A percentile compares a stretch with the other conserved stretches of the same genome.
Conservation (phyloP, 1,139 yeast genomes). For the Kodamaea sp. region DNA sequence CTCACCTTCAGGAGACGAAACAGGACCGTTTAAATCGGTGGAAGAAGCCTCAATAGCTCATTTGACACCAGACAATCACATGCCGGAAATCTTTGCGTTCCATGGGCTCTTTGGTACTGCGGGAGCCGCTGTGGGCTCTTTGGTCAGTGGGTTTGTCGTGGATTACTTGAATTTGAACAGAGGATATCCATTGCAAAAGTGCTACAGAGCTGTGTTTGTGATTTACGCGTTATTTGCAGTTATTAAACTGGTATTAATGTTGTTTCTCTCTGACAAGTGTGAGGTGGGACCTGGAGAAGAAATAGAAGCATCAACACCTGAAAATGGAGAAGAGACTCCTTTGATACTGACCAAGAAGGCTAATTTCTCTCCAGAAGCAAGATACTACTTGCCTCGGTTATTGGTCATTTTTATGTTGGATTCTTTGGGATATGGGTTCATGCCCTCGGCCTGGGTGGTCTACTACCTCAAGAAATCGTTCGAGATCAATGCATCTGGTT, state of each 20-base stretch:
- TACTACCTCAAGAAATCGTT: slow-evolving; percentile 62
- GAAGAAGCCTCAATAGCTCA: slow-evolving; percentile 89
- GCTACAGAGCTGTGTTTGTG: slow-evolving; percentile 62
- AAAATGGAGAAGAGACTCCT: slow-evolving; percentile 10
- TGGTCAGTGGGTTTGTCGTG: slow-evolving; percentile 61
- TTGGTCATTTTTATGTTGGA: slow-evolving; percentile 66
- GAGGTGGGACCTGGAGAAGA: slow-evolving; percentile 36
- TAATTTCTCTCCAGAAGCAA: slow-evolving; percentile 35
- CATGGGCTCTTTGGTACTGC: slow-evolving; percentile 66
- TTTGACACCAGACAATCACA: slow-evolving; percentile 61
- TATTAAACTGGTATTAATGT: slow-evolving; percentile 54
- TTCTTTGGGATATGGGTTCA: slow-evolving; percentile 84
- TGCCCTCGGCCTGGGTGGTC: slow-evolving; percentile 87
- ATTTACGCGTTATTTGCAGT: slow-evolving; percentile 59
- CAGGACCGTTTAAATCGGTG: slow-evolving; percentile 88
- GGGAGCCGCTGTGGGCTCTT: slow-evolving; percentile 78
- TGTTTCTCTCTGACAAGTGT: slow-evolving; percentile 54
- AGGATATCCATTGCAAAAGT: slow-evolving; percentile 34
- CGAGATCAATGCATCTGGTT: slow-evolving; percentile 38
- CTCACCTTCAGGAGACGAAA: slow-evolving; percentile 90
- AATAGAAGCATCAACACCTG: slow-evolving; percentile 5
- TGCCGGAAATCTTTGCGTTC: slow-evolving; percentile 77
- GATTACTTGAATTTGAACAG: slow-evolving; percentile 38
- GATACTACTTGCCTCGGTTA: slow-evolving; percentile 38
- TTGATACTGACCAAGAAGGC: slow-evolving; percentile 11